These are phyloP conservation scores for Camellia sinensis DNA, from an alignment of 148 eudicot species.

Conservation along the genomic window DNA sequence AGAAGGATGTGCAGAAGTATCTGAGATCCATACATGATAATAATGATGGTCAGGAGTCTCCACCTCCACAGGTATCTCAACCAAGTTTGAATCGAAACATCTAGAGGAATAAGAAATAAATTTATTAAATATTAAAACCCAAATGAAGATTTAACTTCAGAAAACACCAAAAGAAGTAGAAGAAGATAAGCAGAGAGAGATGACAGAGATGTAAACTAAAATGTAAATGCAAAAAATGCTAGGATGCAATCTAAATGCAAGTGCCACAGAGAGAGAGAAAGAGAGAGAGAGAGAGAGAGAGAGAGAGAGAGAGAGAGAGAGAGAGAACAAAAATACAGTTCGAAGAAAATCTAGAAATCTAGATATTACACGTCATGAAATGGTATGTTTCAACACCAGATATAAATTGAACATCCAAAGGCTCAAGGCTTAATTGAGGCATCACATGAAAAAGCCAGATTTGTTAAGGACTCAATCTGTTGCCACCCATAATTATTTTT, in stretches of 20 bases:
- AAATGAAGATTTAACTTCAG: not conserved
- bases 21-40: slow-evolving; percentile 54
- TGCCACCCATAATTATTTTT: not conserved
- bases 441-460: not conserved
- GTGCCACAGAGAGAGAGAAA: too few relatives aligned
- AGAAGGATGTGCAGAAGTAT: not conserved
- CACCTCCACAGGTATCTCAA: slow-evolving; percentile 87
- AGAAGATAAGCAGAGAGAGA: too few relatives aligned
- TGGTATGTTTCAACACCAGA: not conserved
- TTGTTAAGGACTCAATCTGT: not conserved
- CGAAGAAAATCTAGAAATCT: too few relatives aligned
- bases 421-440: not conserved
- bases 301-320: too few relatives aligned
- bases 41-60: slow-evolving; percentile 84
- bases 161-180: not conserved
- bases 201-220: too few relatives aligned
- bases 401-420: not conserved
- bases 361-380: not conserved
- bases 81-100: slow-evolving; percentile 77
- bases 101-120: slow-evolving; percentile 36
- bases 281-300: too few relatives aligned
- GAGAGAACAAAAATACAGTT: too few relatives aligned
- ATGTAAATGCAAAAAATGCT: too few relatives aligned
- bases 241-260: too few relatives aligned
- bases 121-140: not conserved